phyloP scores from a whole-genome alignment of 1,284 basidiomycete species.

The Ceratobasidium sp. region DNA sequence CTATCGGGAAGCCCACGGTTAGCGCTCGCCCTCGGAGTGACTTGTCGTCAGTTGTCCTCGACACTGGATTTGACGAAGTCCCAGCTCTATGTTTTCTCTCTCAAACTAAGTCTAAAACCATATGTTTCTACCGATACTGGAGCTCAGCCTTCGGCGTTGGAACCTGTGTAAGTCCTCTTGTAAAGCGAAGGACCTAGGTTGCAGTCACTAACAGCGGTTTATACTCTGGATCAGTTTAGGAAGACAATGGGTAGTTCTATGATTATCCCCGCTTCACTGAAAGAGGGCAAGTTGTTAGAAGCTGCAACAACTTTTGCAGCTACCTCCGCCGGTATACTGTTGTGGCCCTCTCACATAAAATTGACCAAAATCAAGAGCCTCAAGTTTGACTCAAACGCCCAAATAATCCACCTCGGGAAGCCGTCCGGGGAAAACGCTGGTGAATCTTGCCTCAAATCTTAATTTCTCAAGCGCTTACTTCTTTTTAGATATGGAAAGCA shows the following conservation, averaged over 20 bases:
- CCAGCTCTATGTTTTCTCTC: not conserved
- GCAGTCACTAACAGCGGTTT: too few species aligned
- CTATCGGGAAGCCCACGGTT: not conserved
- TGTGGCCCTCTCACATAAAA: not conserved
- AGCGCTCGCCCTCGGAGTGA: not conserved
- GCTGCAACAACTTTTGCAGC: not conserved
- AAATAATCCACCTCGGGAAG: not conserved
- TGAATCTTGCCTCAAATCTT: too few species aligned
- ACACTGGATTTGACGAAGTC: slow-evolving; percentile 3
- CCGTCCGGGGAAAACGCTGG: not conserved
- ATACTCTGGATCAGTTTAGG: too few species aligned
- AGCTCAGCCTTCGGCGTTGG: not conserved
- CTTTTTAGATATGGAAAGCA: too few species aligned
- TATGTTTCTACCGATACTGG: slow-evolving; percentile 32
- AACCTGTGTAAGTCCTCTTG: not conserved
- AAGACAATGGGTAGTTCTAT: not conserved
- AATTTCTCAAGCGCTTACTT: too few species aligned
- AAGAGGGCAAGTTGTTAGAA: not conserved
- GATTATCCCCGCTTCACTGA: not conserved
- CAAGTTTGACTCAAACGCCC: not conserved
- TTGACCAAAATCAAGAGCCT: not conserved
- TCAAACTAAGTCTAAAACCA: not conserved
- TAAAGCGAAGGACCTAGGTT: not conserved
- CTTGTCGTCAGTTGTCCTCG: slow-evolving; percentile 6
- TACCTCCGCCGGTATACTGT: not conserved